Evolutionary conservation across 1,139 yeast species (phyloP).

Genomic region (Candida pseudocylindracea): DNA sequence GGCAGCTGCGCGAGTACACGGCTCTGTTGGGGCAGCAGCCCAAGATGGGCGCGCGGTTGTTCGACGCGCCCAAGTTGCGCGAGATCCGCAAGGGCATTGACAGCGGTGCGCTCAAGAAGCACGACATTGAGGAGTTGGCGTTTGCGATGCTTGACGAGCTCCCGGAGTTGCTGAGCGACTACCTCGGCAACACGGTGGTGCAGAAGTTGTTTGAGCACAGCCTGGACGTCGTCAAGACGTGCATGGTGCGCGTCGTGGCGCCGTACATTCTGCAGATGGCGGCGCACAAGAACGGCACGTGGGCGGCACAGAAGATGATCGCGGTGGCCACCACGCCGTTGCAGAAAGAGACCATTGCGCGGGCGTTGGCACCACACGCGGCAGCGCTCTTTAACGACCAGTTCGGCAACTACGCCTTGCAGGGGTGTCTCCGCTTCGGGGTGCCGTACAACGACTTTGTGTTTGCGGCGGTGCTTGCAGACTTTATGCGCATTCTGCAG

Average conservation of each 20-base stretch:
- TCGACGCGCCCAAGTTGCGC: conserved; percentile 66
- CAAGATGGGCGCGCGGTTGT: conserved; percentile 6
- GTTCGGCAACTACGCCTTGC: conserved; percentile 90
- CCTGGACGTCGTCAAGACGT: conserved; percentile 49
- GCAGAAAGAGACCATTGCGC: conserved; percentile 48
- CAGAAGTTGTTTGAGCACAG: conserved; percentile 63
- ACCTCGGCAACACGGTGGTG: conserved; percentile 86
- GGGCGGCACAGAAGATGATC: conserved; percentile 97
- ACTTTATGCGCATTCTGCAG: conserved; percentile 64
- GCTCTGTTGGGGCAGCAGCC: too few species aligned
- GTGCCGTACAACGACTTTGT: conserved; percentile 78
- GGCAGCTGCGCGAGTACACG: conserved; percentile 32
- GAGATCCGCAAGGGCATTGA: conserved; percentile 37
- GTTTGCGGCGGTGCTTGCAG: conserved; percentile 61
- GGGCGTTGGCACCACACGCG: conserved; percentile 59
- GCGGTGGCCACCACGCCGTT: conserved; percentile 43
- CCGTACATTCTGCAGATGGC: conserved; percentile 83
- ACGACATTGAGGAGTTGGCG: conserved; percentile 66
- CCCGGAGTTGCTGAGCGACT: conserved; percentile 82
- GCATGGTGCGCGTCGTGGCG: conserved; percentile 60
- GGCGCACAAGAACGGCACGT: conserved; percentile 92
- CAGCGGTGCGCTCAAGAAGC: conserved; percentile 10
- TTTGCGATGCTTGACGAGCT: conserved; percentile 73
- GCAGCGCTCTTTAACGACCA: conserved; percentile 83
- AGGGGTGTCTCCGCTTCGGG: conserved; percentile 81